Base-by-base conservation (phyloP, 352 stramenopile species). In the Phytopythium vexans region DNA sequence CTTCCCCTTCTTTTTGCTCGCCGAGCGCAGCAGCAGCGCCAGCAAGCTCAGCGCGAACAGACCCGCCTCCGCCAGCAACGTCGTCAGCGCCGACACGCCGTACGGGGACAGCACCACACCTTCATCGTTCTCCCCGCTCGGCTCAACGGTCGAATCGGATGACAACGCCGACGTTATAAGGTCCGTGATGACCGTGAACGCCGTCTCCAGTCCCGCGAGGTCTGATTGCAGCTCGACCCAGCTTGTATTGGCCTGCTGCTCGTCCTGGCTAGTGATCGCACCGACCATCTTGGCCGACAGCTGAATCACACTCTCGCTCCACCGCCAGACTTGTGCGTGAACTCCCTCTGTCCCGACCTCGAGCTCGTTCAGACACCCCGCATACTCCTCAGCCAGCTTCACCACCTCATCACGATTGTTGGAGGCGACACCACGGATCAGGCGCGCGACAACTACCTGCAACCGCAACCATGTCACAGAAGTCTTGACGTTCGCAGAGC, bases 381-480 rank as follows among this genome's bases (percentile, higher is more conserved):
- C 49, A 39, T 89, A 80, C 37, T 80, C 67, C 9, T 62, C 49
- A 27, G 56, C 67, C 6, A 79, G 56, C 8, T 32, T 11, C 37
- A 41, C 43, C 8, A 86, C 54, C 8, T 47, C 43, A 9, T 68
- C 55, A 1, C 56, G 52, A n/a, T 82, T 65, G 36, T 60, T 60
- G 0, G 56, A 44, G 8, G 64, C 66, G 9, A 77, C 54, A n/a
- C 40, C 53, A 11, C 60, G 62, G 9, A 93, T 66, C 12, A 92
- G 39, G 54, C 81, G 80, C 7, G 72, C 64, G 4, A 83, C 74
- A 6, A 75, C 44, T 4, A 72, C 59, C 35, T 77, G 75, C 27
- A 94, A 66, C 53, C 83, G 68, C 21, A 94, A 69, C 83, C 83
- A 94, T 41, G 68, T 34, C 34, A 85, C 34, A 1, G 82, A 87